Conservation (phyloP, 1,284 basidiomycete species). For the Cryptococcus maquisensis region DNA sequence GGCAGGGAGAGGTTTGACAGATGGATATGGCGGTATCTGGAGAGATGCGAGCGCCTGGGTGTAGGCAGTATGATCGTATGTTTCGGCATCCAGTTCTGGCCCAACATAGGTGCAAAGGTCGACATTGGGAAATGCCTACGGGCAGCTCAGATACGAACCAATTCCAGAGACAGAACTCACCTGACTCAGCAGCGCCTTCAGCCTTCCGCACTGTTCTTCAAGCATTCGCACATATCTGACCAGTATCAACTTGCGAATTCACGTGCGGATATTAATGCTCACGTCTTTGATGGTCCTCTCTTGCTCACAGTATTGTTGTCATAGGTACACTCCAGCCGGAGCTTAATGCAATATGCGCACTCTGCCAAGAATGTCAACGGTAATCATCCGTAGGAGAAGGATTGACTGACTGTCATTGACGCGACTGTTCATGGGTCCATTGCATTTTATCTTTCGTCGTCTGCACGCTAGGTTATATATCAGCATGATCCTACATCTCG, state of each 20-base stretch:
- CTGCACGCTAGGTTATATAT: too few relatives aligned
- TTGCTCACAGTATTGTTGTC: slow-evolving; percentile 68
- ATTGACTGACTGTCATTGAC: slow-evolving; percentile 30
- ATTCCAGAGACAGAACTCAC: slow-evolving; percentile 45
- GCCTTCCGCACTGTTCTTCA: slow-evolving; percentile 64
- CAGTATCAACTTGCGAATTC: too few relatives aligned
- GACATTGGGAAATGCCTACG: slow-evolving; percentile 62
- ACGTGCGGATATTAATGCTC: slow-evolving; percentile 18
- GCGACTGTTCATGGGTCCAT: slow-evolving; percentile 45
- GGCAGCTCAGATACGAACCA: background rate
- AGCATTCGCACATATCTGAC: slow-evolving; percentile 65
- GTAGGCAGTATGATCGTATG: slow-evolving; percentile 57
- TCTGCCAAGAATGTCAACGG: slow-evolving; percentile 14
- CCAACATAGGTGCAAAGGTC: slow-evolving; percentile 67
- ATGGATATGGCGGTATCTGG: slow-evolving; percentile 38
- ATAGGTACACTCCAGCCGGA: slow-evolving; percentile 70
- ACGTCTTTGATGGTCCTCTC: slow-evolving; percentile 77
- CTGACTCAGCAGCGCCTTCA: slow-evolving; percentile 62
- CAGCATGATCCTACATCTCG: too few relatives aligned
- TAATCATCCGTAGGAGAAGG: too few relatives aligned
- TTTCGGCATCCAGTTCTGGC: slow-evolving; percentile 62
- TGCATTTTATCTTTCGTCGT: slow-evolving; percentile 48
- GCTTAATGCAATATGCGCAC: slow-evolving; percentile 74
- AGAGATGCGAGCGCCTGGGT: slow-evolving; percentile 27
- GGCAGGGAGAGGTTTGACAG: slow-evolving; percentile 24